Conservation (phyloP, 148 eudicot species). For the Polygonum maritimum region DNA sequence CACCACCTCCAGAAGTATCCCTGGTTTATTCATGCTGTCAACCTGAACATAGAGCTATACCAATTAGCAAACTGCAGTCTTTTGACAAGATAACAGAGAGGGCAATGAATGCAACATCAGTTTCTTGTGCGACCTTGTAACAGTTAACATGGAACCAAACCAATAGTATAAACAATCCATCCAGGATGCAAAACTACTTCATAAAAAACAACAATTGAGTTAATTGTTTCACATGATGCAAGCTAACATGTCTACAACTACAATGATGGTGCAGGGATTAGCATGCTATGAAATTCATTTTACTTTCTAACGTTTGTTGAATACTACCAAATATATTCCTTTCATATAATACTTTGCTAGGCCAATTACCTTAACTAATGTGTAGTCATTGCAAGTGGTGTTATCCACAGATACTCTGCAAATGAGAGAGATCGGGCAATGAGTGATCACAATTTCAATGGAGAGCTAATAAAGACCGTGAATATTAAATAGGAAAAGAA, state of each 20-base stretch:
- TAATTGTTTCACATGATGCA: background rate
- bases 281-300: background rate
- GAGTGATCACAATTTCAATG: background rate
- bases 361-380: constrained; percentile 48
- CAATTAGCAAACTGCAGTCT: background rate
- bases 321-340: background rate
- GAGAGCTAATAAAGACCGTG: background rate
- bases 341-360: background rate
- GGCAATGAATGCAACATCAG: background rate
- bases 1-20: constrained; percentile 78
- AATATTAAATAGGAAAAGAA: constrained; percentile 9
- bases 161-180: background rate
- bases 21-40: constrained; percentile 82
- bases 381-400: constrained; percentile 50
- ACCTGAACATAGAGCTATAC: constrained; percentile 32
- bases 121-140: background rate
- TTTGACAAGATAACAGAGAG: constrained; percentile 1
- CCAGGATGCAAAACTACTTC: background rate
- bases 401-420: constrained; percentile 70
- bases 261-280: background rate
- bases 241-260: background rate
- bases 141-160: background rate
- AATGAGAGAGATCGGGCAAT: constrained; percentile 3
- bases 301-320: background rate
- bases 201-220: background rate